phyloP scores from a whole-genome alignment of 2,329 filamentous ascomycete species.

The Thielaviopsis musarum region DNA sequence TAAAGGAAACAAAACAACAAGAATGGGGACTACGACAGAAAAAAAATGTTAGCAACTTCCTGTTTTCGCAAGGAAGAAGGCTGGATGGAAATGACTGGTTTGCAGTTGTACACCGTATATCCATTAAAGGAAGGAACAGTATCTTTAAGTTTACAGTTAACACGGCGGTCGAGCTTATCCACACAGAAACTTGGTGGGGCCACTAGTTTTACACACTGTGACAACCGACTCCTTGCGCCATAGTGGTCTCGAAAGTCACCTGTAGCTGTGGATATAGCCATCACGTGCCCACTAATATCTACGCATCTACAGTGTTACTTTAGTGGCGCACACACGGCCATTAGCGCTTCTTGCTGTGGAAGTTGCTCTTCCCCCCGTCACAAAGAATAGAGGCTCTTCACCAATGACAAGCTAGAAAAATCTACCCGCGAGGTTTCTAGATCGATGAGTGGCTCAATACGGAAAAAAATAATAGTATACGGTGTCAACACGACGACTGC shows the following conservation, averaged over 20 bases:
- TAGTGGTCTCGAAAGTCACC: neutral
- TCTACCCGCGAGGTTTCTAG: neutral
- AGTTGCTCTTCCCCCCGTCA: neutral
- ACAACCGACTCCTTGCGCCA: neutral
- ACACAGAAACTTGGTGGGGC: neutral
- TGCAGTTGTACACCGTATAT: neutral
- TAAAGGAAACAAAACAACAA: slow-evolving; percentile 1
- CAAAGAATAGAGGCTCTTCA: neutral
- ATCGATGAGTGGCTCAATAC: neutral
- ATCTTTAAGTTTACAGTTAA: neutral
- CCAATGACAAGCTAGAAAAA: neutral
- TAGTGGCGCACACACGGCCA: neutral
- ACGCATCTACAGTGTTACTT: neutral
- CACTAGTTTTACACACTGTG: neutral
- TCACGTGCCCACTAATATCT: neutral
- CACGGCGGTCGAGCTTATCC: neutral
- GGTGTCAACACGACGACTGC: neutral
- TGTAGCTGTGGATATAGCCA: neutral
- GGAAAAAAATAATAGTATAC: neutral
- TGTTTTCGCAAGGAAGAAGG: neutral
- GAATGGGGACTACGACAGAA: neutral
- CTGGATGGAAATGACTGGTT: neutral
- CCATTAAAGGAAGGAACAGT: neutral
- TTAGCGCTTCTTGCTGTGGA: neutral
- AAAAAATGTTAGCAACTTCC: neutral